These are phyloP conservation scores for Lichtheimia ornata DNA, from an alignment of 371 early-diverging fungal genomes.

Conservation along the genomic window DNA sequence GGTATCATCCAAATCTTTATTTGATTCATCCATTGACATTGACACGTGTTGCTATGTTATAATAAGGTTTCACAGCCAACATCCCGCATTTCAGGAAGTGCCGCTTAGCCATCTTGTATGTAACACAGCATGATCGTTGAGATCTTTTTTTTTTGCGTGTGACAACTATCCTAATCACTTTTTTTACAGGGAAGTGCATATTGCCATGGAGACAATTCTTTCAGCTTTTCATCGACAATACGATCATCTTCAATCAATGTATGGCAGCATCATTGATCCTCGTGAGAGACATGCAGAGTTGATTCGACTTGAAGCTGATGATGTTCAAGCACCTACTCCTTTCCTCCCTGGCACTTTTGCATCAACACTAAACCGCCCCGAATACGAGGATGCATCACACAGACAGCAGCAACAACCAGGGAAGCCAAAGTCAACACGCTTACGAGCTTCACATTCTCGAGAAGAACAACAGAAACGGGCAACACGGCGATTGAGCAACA, in stretches of 20 bases:
- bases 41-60: not conserved
- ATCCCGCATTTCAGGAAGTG: not conserved
- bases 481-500: conserved; percentile 1
- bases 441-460: not conserved
- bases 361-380: not conserved
- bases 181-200: conserved; percentile 3
- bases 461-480: conserved; percentile 1
- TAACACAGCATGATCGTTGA: not conserved
- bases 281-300: conserved; percentile 6
- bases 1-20: not conserved
- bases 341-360: not conserved
- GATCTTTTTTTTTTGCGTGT: too few species aligned
- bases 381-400: not conserved
- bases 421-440: not conserved
- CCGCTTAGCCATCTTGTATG: not conserved
- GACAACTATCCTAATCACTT: not conserved
- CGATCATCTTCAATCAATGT: not conserved
- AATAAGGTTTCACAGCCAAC: not conserved
- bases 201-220: conserved; percentile 5
- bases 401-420: not conserved
- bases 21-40: not conserved
- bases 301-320: not conserved
- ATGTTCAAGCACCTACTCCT: not conserved
- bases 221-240: conserved; percentile 6
- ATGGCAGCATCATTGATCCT: not conserved